A percentile compares a stretch with the other conserved stretches of the same genome.
Conservation (phyloP, 208 protist species). For the Crithidia brevicula region DNA sequence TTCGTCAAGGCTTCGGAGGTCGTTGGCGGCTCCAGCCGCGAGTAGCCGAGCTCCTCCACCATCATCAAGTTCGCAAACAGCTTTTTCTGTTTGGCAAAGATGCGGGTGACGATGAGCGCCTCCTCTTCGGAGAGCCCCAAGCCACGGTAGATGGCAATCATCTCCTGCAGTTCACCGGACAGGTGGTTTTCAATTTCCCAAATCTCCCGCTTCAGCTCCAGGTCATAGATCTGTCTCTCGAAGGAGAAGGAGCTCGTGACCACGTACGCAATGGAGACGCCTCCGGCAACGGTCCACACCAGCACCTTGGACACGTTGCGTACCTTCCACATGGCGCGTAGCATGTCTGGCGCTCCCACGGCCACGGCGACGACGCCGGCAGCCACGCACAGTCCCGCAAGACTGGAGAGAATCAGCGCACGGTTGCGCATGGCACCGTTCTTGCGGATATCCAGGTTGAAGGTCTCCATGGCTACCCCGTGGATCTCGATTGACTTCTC, state of each 20-base stretch:
- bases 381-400: constrained; percentile 58
- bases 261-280: constrained; percentile 52
- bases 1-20: constrained; percentile 60
- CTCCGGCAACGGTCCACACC: constrained; percentile 42
- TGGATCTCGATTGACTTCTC: constrained; percentile 71
- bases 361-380: constrained; percentile 44
- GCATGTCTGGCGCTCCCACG: constrained; percentile 7
- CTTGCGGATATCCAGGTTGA: constrained; percentile 85
- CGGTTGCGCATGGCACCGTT: constrained; percentile 86
- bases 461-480: constrained; percentile 74
- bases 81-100: constrained; percentile 84
- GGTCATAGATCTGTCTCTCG: constrained; percentile 79
- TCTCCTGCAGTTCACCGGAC: constrained; percentile 90
- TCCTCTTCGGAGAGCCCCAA: constrained; percentile 91
- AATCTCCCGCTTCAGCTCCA: constrained; percentile 90
- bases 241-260: constrained; percentile 52
- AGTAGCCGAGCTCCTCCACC: constrained; percentile 95
- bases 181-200: constrained; percentile 95
- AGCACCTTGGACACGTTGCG: constrained; percentile 37
- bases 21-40: constrained; percentile 75
- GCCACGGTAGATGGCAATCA: constrained; percentile 93
- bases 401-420: constrained; percentile 55
- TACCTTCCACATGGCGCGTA: constrained; percentile 14
- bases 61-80: constrained; percentile 95
- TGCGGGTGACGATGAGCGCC: constrained; percentile 79